Base-by-base conservation (phyloP, 352 stramenopile species). In the Phytophthora idaei region DNA sequence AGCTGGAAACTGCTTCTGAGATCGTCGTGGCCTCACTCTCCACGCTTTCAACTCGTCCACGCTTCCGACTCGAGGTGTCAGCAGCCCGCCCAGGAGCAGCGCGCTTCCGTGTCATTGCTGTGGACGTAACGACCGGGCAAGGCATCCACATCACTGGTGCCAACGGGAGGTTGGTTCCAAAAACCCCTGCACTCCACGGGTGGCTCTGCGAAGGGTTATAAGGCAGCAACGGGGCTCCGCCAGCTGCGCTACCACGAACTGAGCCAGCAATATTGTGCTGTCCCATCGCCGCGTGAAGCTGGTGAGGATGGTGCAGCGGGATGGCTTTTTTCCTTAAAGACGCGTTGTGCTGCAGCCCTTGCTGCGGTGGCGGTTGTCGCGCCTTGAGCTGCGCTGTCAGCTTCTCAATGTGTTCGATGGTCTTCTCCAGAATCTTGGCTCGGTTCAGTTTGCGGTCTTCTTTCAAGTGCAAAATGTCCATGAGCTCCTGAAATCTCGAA, bases 371-470 rank as follows among this genome's bases (percentile, higher is more conserved):
- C 10, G 12, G 21, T 5, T 70, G 61, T 27, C 61, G 49, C 0
- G 62, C 63, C 36, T 69, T 74, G 9, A 89, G 39, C 48, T 87
- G 71, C n/a, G 51, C 58, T n/a, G 69, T 74, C 6, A 87, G 65
- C 41, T 81, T 76, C 50, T 89, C 72, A 39, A 89, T 87, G 21
- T 83, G 78, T 53, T 86, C 80, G 47, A 89, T 84, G 2, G 80
- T 73, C 32, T 84, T 85, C 66, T 87, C 80, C 53, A 89, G 57
- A n/a, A 89, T 74, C 67, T 89, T 89, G 69, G 80, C 80, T 58
- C 80, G 64, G 55, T 89, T 89, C 29, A 89, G 60, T 62, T 89
- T 89, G 37, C 80, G 71, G 72, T 89, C 80, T 57, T 89, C 80
- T 21, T 82, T 80, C 21, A 87, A 47, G 14, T 83, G 69, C 17